phyloP scores from a whole-genome alignment of 345 rosid genomes.

The Salix exigua region DNA sequence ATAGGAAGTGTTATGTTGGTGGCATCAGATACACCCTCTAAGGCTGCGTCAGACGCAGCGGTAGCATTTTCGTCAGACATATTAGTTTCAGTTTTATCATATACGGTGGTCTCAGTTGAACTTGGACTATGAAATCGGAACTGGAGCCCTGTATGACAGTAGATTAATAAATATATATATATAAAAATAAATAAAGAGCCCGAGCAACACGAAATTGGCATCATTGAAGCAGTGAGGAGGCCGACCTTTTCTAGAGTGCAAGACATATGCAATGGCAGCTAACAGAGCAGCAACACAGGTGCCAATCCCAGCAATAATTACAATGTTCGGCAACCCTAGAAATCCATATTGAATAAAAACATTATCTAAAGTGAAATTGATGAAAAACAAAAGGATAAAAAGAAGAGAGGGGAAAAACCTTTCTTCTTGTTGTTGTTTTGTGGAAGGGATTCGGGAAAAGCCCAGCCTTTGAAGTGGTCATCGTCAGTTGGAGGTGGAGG shows the following conservation, averaged over 20 bases:
- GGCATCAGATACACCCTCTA: conserved; percentile 22
- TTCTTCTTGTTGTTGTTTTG: conserved; percentile 25
- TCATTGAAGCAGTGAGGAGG: not conserved
- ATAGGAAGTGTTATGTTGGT: conserved; percentile 22
- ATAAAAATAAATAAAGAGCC: not conserved
- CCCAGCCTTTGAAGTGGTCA: conserved; percentile 62
- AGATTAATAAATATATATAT: not conserved
- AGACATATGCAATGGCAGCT: conserved; percentile 57
- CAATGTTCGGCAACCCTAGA: conserved; percentile 45
- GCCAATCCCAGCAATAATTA: conserved; percentile 52
- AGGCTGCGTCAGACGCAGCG: conserved; percentile 24
- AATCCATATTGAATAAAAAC: not conserved
- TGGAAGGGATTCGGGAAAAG: conserved; percentile 35
- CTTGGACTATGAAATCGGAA: conserved; percentile 33
- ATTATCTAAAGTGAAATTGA: not conserved
- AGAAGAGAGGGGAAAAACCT: conserved; percentile 26
- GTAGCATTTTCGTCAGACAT: conserved; percentile 28
- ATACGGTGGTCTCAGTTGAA: conserved; percentile 16
- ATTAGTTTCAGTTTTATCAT: conserved; percentile 11
- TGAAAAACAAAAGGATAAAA: not conserved
- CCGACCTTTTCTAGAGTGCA: conserved; percentile 54
- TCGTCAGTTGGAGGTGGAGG: conserved; percentile 20
- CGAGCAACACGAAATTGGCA: not conserved
- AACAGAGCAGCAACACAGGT: conserved; percentile 44
- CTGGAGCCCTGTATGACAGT: conserved; percentile 44